phyloP scores from a whole-genome alignment of 2,329 filamentous ascomycete genomes.

The Albophoma yamanashiensis region DNA sequence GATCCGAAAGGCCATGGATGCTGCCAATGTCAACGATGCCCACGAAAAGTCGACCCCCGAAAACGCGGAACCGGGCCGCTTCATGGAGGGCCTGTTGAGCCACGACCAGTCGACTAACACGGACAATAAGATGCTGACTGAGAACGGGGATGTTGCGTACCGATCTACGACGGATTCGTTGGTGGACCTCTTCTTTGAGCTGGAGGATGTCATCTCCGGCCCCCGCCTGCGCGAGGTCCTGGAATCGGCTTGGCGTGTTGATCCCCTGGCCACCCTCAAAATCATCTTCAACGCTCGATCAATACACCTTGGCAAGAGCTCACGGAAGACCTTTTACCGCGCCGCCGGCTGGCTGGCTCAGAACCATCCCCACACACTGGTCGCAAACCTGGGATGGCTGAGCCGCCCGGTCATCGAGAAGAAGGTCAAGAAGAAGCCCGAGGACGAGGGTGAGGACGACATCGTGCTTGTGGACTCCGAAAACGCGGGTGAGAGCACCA shows the following conservation, averaged over 20 bases:
- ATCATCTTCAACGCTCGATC: conserved; percentile 50
- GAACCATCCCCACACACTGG: conserved; percentile 42
- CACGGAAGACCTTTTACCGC: conserved; percentile 35
- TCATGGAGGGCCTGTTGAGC: conserved; percentile 22
- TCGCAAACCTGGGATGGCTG: conserved; percentile 43
- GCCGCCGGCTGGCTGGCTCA: conserved; percentile 45
- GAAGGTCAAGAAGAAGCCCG: conserved; percentile 23
- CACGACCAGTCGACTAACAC: conserved; percentile 9
- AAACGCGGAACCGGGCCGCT: conserved; percentile 11
- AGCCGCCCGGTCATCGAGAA: conserved; percentile 45
- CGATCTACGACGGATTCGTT: conserved; percentile 32
- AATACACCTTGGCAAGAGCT: conserved; percentile 49
- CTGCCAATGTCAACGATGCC: conserved; percentile 1
- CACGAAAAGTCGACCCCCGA: not conserved
- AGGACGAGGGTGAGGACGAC: conserved; percentile 20
- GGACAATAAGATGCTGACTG: conserved; percentile 38
- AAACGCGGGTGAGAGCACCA: conserved; percentile 22
- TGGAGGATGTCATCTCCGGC: conserved; percentile 29
- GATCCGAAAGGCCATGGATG: conserved; percentile 6
- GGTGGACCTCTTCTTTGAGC: conserved; percentile 43
- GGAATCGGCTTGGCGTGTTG: conserved; percentile 35
- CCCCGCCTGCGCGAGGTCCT: conserved; percentile 29
- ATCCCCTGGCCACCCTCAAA: conserved; percentile 39
- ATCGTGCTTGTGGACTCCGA: conserved; percentile 21
- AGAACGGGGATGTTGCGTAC: conserved; percentile 38